phyloP scores from a whole-genome alignment of 306 rosid species.

The Ceratonia siliqua region DNA sequence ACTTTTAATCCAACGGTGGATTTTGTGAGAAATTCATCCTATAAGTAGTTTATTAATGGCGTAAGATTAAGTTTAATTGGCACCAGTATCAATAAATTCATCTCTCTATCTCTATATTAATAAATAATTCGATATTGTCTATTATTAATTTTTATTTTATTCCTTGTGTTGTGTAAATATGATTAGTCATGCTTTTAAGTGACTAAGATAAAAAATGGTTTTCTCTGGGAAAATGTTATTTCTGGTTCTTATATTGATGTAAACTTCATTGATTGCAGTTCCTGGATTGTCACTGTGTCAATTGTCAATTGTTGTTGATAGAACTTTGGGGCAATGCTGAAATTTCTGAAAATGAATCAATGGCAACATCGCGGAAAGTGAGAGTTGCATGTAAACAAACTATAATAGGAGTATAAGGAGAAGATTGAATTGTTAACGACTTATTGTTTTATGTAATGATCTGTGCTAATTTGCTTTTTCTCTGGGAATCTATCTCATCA shows the following conservation, averaged over 20 bases:
- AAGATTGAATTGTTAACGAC: background rate
- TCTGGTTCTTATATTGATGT: background rate
- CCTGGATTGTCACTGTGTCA: background rate
- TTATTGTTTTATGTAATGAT: background rate
- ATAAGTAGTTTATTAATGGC: too few relatives aligned
- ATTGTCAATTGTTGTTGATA: background rate
- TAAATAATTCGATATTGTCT: constrained; percentile 11
- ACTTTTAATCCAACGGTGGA: too few relatives aligned
- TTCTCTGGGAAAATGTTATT: background rate
- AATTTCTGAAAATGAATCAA: background rate
- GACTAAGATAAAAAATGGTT: background rate
- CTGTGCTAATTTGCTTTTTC: background rate
- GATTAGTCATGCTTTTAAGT: background rate
- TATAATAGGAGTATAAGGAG: background rate
- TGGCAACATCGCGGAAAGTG: too few relatives aligned
- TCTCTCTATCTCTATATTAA: too few relatives aligned
- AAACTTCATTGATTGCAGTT: background rate
- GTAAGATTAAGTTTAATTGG: too few relatives aligned
- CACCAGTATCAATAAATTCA: too few relatives aligned
- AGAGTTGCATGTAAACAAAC: background rate
- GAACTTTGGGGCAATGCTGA: background rate
- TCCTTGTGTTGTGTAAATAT: constrained; percentile 1
- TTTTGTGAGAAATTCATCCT: too few relatives aligned
- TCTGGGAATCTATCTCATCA: background rate
- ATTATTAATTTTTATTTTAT: background rate